phyloP scores from a whole-genome alignment of 169 alveolate genomes.

The Babesia gibsoni region DNA sequence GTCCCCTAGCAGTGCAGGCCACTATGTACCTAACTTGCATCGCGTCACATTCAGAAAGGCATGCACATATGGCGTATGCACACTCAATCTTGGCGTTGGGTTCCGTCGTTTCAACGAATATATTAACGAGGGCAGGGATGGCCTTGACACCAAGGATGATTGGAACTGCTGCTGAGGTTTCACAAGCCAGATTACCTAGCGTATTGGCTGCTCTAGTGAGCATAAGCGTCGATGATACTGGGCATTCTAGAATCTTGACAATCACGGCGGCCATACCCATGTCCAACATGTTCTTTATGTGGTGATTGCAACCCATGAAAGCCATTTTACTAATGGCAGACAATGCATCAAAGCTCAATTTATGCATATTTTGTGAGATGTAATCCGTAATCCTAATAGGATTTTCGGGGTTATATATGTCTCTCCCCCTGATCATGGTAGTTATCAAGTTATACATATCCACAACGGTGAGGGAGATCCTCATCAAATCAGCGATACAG shows the following conservation, averaged over 20 bases:
- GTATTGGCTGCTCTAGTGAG: conserved; percentile 85
- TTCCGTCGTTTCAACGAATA: conserved; percentile 76
- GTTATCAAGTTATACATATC: conserved; percentile 1
- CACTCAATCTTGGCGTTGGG: conserved; percentile 81
- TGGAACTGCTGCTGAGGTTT: conserved; percentile 79
- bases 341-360: conserved; percentile 79
- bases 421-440: conserved; percentile 5
- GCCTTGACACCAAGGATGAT: conserved; percentile 77
- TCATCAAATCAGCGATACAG: conserved; percentile 11
- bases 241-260: conserved; percentile 76
- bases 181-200: conserved; percentile 85
- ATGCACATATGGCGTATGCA: conserved; percentile 87
- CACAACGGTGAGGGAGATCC: conserved; percentile 32
- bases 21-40: conserved; percentile 81
- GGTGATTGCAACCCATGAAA: conserved; percentile 75
- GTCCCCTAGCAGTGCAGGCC: conserved; percentile 75
- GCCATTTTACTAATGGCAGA: conserved; percentile 83
- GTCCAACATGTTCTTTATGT: conserved; percentile 71
- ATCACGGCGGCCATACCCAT: conserved; percentile 73
- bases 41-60: conserved; percentile 77
- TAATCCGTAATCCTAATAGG: neutral
- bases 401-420: neutral
- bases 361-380: conserved; percentile 46
- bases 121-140: conserved; percentile 73
- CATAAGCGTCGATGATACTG: conserved; percentile 71